Base-by-base conservation (phyloP, 1,139 yeast species). In the Suhomyces atakaporum region DNA sequence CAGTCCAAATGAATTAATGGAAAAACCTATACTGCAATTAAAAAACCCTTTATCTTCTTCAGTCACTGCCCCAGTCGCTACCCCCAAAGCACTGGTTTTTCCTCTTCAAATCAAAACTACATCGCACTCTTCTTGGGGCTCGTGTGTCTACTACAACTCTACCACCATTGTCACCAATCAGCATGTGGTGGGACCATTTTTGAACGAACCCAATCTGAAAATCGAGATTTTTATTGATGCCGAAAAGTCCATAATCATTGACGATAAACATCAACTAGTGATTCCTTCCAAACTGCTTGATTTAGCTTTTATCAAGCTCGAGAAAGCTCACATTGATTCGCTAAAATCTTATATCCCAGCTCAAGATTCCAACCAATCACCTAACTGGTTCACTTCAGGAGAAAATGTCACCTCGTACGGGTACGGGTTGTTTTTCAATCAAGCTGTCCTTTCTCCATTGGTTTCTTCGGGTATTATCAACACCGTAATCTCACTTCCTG, bases 381-480 rank as follows among this genome's bases (percentile, higher is more conserved):
- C n/a, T 7, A 24, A 5, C 5, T 5, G 5, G 10, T n/a, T 12
- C 7, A 5, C 36, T 3, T 35, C 34, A n/a, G 77, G 75, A 0
- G 63, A 66, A 16, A 26, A 36, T 0, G 82, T 79, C 0, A 50
- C 48, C 6, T 70, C 87, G 0, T 53, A 67, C 3, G 86, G 89
- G 0, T 80, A 60, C 52, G 90, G 90, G 1, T 59, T 83, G 4
- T 71, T 78, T 42, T 71, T 62, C 40, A 35, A 44, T 20, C 24
- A 31, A 9, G 24, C 31, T 3, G 42, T 26, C 27, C 28, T 60
- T 9, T 46, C 45, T 11, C 84, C 86, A 1, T 46, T 80, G 20
- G 43, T 50, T 5, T 73, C 82, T 0, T 37, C 48, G 4, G 88
- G 87, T 0, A 46, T 56, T 6, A 56, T 77, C 7, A 63, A 73